A percentile compares a stretch with the other conserved stretches of the same genome.
Conservation (phyloP, 2,329 filamentous ascomycete species). For the Neodidymelliopsis sp. region DNA sequence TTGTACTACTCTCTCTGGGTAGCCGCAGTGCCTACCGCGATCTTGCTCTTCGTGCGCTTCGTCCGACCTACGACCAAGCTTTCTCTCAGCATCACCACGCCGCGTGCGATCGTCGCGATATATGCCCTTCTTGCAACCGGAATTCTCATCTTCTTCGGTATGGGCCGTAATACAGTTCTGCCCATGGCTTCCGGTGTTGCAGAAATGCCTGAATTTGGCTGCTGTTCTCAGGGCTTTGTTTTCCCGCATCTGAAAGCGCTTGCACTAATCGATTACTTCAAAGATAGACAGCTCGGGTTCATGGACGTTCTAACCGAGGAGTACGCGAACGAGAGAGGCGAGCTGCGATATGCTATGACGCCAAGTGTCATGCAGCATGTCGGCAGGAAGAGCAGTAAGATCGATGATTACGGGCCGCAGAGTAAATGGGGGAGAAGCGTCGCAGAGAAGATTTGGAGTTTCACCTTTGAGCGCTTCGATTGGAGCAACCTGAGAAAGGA, state of each 20-base stretch:
- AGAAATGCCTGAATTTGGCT: conserved; percentile 53
- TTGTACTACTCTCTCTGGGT: conserved; percentile 44
- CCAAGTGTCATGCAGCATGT: conserved; percentile 57
- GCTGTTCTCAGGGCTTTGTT: conserved; percentile 55
- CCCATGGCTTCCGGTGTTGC: conserved; percentile 49
- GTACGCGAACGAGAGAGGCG: conserved; percentile 49
- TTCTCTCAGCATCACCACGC: conserved; percentile 28
- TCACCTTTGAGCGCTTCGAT: conserved; percentile 48
- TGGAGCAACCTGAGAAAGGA: conserved; percentile 35
- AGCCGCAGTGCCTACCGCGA: conserved; percentile 25
- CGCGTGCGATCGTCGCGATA: conserved; percentile 29
- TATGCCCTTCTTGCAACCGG: conserved; percentile 21
- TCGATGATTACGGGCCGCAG: conserved; percentile 31
- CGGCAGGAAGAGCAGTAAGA: conserved; percentile 51
- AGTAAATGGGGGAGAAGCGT: conserved; percentile 42
- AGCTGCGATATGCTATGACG: conserved; percentile 53
- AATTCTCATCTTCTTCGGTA: conserved; percentile 50
- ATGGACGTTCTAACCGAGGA: conserved; percentile 53
- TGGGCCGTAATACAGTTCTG: conserved; percentile 51
- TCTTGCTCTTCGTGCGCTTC: conserved; percentile 40
- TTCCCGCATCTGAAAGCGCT: conserved; percentile 49
- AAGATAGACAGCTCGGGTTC: conserved; percentile 44
- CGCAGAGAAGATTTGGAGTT: conserved; percentile 51
- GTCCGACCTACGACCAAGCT: conserved; percentile 29
- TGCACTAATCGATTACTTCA: conserved; percentile 42